These are phyloP conservation scores for Microthyrium microscopicum DNA, from an alignment of 2,329 filamentous ascomycete genomes.

Conservation along the genomic window DNA sequence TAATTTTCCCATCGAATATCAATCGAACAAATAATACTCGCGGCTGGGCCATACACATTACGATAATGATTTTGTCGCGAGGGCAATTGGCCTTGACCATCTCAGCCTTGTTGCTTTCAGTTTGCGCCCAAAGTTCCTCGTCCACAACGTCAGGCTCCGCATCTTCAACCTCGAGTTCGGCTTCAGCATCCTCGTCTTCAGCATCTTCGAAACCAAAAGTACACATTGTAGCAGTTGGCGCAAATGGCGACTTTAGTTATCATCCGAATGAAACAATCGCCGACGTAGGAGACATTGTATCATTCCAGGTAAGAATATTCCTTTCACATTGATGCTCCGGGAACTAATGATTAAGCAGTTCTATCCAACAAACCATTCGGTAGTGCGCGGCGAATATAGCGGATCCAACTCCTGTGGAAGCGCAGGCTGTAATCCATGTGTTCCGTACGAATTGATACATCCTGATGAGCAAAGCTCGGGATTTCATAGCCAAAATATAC, in stretches of 20 bases:
- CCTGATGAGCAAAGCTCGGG: neutral
- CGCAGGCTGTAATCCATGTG: slow-evolving; percentile 14
- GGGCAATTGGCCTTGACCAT: no score
- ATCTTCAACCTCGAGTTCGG: no score
- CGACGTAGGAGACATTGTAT: slow-evolving; percentile 15
- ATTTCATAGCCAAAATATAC: neutral
- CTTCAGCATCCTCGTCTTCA: neutral
- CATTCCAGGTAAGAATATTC: no score
- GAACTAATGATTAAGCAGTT: no score
- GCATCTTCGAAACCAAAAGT: neutral
- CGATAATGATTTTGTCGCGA: no score
- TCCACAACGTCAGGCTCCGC: neutral
- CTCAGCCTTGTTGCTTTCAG: no score
- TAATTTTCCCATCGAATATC: no score
- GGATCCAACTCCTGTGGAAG: neutral
- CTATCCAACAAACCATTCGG: slow-evolving; percentile 17
- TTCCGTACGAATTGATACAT: slow-evolving; percentile 10
- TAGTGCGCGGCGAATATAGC: slow-evolving; percentile 14
- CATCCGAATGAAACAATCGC: slow-evolving; percentile 15
- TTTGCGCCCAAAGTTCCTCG: no score
- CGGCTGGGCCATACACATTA: no score
- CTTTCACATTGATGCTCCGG: no score
- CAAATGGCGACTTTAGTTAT: slow-evolving; percentile 12
- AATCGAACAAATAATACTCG: no score
- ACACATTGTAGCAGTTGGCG: slow-evolving; percentile 15